phyloP scores from a whole-genome alignment of 2,329 filamentous ascomycete genomes.

The Mycosphaerella sp. region DNA sequence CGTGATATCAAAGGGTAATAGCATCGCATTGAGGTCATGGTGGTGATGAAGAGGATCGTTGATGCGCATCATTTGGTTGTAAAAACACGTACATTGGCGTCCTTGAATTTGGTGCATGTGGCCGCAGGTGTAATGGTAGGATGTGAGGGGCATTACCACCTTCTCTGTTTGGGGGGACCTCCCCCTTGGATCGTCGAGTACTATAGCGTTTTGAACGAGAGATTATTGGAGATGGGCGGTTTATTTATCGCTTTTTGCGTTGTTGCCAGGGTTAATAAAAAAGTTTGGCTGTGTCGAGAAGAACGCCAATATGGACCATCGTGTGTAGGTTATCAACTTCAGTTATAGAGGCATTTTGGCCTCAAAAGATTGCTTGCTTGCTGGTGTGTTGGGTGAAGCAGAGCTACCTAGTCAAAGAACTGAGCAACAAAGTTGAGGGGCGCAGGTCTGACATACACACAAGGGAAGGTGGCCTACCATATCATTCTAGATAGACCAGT shows the following conservation, averaged over 20 bases:
- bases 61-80: slow-evolving; percentile 21
- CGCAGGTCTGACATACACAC: neutral
- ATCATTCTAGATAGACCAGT: neutral
- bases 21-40: neutral
- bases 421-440: neutral
- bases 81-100: slow-evolving; percentile 22
- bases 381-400: too few species aligned
- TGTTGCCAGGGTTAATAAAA: too few species aligned
- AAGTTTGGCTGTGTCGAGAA: too few species aligned
- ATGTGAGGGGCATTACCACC: slow-evolving; percentile 21
- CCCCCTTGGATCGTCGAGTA: too few species aligned
- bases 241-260: too few species aligned
- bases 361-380: too few species aligned
- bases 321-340: too few species aligned
- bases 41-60: slow-evolving; percentile 14
- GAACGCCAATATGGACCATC: too few species aligned
- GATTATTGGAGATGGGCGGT: too few species aligned
- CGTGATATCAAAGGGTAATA: slow-evolving; percentile 19
- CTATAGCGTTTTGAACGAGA: too few species aligned
- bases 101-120: slow-evolving; percentile 22
- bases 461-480: neutral
- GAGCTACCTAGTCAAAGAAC: neutral
- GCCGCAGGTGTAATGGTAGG: slow-evolving; percentile 24
- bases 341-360: too few species aligned
- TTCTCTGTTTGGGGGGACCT: neutral